Conservation (phyloP, 495 filamentous ascomycete species). For the Ascodesmis nigricans region DNA sequence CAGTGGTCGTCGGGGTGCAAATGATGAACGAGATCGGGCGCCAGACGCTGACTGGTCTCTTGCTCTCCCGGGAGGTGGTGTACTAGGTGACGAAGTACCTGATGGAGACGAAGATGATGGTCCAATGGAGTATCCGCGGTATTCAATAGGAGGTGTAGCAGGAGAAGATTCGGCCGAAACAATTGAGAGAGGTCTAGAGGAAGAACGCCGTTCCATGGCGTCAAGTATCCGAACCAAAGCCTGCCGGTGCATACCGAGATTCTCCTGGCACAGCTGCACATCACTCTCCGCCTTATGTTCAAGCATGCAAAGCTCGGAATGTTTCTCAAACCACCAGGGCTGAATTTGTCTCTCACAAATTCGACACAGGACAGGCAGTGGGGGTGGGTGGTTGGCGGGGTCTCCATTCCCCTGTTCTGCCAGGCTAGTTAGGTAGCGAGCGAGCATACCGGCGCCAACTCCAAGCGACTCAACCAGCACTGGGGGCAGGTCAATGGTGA, state of each 20-base stretch:
- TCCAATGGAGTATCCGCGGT: conserved; percentile 76
- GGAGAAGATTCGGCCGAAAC: conserved; percentile 34
- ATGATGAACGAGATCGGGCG: conserved; percentile 48
- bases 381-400: conserved; percentile 60
- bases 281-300: conserved; percentile 96
- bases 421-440: conserved; percentile 71
- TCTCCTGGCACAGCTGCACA: conserved; percentile 84
- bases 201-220: conserved; percentile 62
- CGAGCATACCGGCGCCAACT: conserved; percentile 82
- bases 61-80: conserved; percentile 43
- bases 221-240: conserved; percentile 91
- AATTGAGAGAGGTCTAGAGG: conserved; percentile 37
- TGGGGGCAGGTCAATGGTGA: conserved; percentile 80
- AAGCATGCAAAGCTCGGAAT: conserved; percentile 85
- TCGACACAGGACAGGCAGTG: conserved; percentile 73
- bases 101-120: conserved; percentile 47
- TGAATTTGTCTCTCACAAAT: conserved; percentile 95
- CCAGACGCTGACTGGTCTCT: conserved; percentile 65
- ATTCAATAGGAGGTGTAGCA: conserved; percentile 46
- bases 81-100: conserved; percentile 43
- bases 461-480: conserved; percentile 87
- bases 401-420: conserved; percentile 72
- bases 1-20: conserved; percentile 71
- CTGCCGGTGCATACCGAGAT: conserved; percentile 77
- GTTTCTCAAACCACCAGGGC: conserved; percentile 99